Conservation (phyloP, 2,329 filamentous ascomycete genomes). For the Fulvia fulva region DNA sequence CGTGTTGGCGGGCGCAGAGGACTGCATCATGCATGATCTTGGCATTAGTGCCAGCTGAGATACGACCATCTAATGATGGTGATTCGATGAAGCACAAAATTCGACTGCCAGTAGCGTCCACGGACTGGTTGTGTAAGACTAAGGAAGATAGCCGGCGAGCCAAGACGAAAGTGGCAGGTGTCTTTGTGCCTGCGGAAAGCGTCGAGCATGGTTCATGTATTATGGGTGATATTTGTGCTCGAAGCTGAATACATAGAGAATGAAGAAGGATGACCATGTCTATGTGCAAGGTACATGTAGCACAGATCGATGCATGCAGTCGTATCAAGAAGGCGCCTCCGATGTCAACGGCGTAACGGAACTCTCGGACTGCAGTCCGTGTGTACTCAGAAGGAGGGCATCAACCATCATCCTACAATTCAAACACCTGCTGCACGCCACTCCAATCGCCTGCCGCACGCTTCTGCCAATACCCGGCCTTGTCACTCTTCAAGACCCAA, state of each 20-base stretch:
- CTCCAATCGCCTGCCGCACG: constrained; percentile 65
- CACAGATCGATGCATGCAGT: not conserved
- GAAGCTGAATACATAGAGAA: not conserved
- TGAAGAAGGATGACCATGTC: not conserved
- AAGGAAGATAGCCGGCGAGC: too few species aligned
- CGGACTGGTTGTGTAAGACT: too few species aligned
- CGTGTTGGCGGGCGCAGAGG: too few species aligned
- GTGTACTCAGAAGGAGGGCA: too few species aligned
- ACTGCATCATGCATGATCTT: not conserved
- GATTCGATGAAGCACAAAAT: too few species aligned
- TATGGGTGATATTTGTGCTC: not conserved
- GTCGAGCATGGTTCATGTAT: not conserved
- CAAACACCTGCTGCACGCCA: constrained; percentile 54
- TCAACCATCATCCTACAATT: too few species aligned
- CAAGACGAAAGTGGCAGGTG: not conserved
- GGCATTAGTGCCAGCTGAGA: not conserved
- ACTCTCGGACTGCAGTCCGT: not conserved
- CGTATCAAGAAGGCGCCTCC: not conserved
- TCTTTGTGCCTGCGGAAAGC: not conserved
- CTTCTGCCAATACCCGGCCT: constrained; percentile 92
- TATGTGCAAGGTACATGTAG: not conserved
- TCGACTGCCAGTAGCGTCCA: too few species aligned
- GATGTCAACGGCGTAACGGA: not conserved
- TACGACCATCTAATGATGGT: too few species aligned
- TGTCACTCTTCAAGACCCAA: constrained; percentile 62